phyloP scores from a whole-genome alignment of 495 filamentous ascomycete species.

The Annulohypoxylon bovei region DNA sequence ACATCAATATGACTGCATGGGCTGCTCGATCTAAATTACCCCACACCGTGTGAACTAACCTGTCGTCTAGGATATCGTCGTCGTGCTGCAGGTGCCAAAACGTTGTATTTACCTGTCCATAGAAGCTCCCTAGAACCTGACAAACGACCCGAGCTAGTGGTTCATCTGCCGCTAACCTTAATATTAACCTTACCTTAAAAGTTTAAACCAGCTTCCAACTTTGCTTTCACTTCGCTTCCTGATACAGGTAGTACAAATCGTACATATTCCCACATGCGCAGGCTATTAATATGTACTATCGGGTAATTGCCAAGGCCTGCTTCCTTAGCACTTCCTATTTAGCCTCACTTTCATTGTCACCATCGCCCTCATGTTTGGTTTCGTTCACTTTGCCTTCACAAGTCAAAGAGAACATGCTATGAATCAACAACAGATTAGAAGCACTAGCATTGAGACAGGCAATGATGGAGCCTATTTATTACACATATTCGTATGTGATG shows the following conservation, averaged over 20 bases:
- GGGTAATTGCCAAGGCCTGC: background rate
- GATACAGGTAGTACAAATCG: background rate
- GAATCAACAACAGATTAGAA: too few relatives aligned
- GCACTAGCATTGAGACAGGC: too few relatives aligned
- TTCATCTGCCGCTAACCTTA: constrained; percentile 5
- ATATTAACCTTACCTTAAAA: background rate
- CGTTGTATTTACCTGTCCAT: background rate
- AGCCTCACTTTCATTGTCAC: too few relatives aligned
- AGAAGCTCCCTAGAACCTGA: background rate
- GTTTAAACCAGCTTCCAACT: background rate
- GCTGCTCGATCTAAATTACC: background rate
- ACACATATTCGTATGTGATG: too few relatives aligned
- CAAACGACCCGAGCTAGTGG: background rate
- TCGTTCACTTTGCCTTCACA: too few relatives aligned
- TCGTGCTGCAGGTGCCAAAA: background rate
- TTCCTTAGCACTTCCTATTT: background rate
- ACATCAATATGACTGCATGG: too few relatives aligned
- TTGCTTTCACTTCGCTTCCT: background rate
- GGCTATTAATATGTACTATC: too few relatives aligned
- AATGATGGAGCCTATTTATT: too few relatives aligned
- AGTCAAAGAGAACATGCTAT: too few relatives aligned
- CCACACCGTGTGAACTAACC: background rate
- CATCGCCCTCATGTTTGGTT: too few relatives aligned
- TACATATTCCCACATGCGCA: too few relatives aligned
- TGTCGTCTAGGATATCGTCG: background rate